phyloP scores from a whole-genome alignment of 805 yeast genomes.

The Schwanniomyces vanrijiae region DNA sequence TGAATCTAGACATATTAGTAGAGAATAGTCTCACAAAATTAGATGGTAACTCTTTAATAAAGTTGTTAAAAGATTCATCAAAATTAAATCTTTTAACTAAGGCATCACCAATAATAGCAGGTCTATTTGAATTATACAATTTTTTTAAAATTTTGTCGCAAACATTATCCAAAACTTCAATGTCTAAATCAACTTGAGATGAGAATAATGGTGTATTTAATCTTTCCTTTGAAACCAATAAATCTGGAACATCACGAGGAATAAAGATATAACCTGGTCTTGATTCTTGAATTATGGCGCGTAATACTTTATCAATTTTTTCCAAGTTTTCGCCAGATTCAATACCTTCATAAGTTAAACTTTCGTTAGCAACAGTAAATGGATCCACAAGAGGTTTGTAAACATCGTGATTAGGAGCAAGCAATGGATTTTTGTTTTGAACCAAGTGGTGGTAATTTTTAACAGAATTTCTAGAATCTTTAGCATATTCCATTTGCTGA shows the following conservation, averaged over 20 bases:
- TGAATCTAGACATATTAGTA: constrained; percentile 67
- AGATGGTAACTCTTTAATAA: constrained; percentile 46
- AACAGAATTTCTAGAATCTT: constrained; percentile 10
- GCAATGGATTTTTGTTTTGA: constrained; percentile 47
- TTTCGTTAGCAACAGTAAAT: constrained; percentile 48
- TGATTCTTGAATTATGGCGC: constrained; percentile 51
- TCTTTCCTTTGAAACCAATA: constrained; percentile 20
- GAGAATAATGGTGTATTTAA: constrained; percentile 15
- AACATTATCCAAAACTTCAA: constrained; percentile 16
- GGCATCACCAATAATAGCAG: constrained; percentile 72
- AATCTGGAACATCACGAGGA: constrained; percentile 67
- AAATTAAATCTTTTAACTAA: constrained; percentile 62
- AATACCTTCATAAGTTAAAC: constrained; percentile 28
- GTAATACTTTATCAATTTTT: constrained; percentile 69
- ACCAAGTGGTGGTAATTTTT: constrained; percentile 58
- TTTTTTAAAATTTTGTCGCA: constrained; percentile 42
- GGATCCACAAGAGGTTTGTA: constrained; percentile 65
- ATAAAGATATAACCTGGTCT: constrained; percentile 83
- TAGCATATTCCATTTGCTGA: constrained; percentile 22
- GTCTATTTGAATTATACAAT: constrained; percentile 53
- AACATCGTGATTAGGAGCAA: constrained; percentile 61
- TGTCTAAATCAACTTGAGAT: constrained; percentile 3
- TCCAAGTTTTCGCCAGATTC: constrained; percentile 40
- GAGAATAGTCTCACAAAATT: constrained; percentile 48
- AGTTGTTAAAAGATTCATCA: constrained; percentile 42